Base-by-base conservation (phyloP, 176 grass and related monocot genomes). In the Triticum monococcum region DNA sequence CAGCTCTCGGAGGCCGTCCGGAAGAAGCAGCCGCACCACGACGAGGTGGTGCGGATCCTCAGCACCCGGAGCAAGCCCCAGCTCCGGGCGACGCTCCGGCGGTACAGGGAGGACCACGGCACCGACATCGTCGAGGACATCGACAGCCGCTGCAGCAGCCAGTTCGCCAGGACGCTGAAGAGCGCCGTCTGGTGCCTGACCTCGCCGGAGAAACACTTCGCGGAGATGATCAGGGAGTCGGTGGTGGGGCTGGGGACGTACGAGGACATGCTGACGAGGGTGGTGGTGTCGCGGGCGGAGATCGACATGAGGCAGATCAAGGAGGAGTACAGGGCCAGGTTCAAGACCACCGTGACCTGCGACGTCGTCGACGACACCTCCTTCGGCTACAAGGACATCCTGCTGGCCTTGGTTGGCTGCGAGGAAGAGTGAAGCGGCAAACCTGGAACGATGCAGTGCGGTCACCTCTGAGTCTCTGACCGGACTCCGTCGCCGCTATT, bases 201-300 rank as follows among this genome's bases (percentile, higher is more conserved):
- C 12, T 94, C 81, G 16, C 93, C 96, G 50, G 93, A 95, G 11
- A 98, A 94, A 11, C 91, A 98, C 88, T 98, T 92, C 41, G 93
- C 89, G 32, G 86, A 98, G 93, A 93, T 93, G 20, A 91, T 98
- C 61, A 93, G 91, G 75, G 66, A 86, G 25, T 95, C 92, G 17
- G 73, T 97, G 25, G 3, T 79, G n/a, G 95, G 95, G 66, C 60
- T 97, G 12, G 95, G 95, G 22, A 97, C 95, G 37, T 92, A 95
- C 48, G 91, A 95, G 82, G 92, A 91, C 64, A 78, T 90, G 72
- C 95, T 97, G 9, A 97, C 91, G 14, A 97, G 95, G 79, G 92
- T 82, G 22, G 77, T 93, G 22, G 92, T 97, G 67, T 84, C 86
- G 79, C 84, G 91, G 40, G 95, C 95, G 13, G 95, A 95, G 83